phyloP scores from a whole-genome alignment of 306 rosid species.

The Acacia melanoxylon region DNA sequence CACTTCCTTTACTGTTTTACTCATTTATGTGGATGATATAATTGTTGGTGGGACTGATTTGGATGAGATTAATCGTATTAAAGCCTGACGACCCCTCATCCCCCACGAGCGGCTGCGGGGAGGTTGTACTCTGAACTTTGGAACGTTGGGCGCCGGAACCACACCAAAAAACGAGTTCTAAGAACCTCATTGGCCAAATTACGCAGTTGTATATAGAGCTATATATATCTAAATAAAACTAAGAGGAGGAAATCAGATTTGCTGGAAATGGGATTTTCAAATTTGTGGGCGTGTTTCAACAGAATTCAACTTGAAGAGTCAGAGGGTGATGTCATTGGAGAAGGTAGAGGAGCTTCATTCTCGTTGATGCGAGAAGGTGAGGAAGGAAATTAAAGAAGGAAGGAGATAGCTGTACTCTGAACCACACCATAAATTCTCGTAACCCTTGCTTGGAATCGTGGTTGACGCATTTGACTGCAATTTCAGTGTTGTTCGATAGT shows the following conservation, averaged over 20 bases:
- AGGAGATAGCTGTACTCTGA: background rate
- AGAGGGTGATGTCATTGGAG: background rate
- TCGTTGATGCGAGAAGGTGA: background rate
- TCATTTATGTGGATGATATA: no score
- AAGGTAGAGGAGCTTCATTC: background rate
- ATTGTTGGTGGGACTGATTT: no score
- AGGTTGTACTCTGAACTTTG: background rate
- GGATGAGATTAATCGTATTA: no score
- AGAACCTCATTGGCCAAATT: slow-evolving; percentile 41
- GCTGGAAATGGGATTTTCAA: background rate
- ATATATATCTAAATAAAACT: background rate
- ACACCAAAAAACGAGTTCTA: slow-evolving; percentile 49
- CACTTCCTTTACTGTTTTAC: no score
- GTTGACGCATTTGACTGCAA: slow-evolving; percentile 89
- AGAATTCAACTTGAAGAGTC: background rate
- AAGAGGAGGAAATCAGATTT: background rate
- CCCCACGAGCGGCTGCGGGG: slow-evolving; percentile 3
- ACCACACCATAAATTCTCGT: slow-evolving; percentile 91
- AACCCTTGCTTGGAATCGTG: slow-evolving; percentile 96
- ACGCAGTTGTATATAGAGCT: background rate
- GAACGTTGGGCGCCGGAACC: slow-evolving; percentile 11
- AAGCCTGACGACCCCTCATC: slow-evolving; percentile 38
- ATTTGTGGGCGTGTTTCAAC: no score
- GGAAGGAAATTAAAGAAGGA: background rate
- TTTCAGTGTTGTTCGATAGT: slow-evolving; percentile 45